These are phyloP conservation scores for Leptodermis oblonga DNA, from an alignment of 257 asterid species.

Conservation along the genomic window DNA sequence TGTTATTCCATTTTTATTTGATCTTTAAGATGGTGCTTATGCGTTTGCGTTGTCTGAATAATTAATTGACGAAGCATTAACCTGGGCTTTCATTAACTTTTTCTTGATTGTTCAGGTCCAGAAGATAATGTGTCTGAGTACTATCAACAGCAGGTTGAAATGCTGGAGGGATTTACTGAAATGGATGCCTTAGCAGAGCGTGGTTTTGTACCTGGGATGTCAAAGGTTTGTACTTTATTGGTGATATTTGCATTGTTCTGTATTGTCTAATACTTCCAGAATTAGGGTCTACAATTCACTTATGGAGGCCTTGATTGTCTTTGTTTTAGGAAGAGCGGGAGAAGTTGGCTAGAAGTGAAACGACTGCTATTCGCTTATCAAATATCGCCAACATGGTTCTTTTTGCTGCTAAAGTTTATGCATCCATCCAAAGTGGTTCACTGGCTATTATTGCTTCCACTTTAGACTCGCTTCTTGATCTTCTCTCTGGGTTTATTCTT, in stretches of 20 bases:
- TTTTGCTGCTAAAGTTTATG: conserved; percentile 51
- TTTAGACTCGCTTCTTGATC: conserved; percentile 52
- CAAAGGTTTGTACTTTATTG: conserved; percentile 35
- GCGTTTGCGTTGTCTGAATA: background rate
- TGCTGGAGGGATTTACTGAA: conserved; percentile 47
- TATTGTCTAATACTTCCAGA: background rate
- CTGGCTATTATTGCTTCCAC: conserved; percentile 55
- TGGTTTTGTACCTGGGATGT: conserved; percentile 48
- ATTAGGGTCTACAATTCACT: background rate
- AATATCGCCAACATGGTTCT: conserved; percentile 52
- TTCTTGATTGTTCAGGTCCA: conserved; percentile 29
- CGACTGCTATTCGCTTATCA: conserved; percentile 47
- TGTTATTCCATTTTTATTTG: background rate
- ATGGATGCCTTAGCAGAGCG: conserved; percentile 50
- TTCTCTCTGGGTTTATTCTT: conserved; percentile 48
- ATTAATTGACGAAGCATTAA: background rate
- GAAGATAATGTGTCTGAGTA: conserved; percentile 47
- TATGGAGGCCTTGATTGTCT: conserved; percentile 1
- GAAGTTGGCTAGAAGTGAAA: conserved; percentile 44
- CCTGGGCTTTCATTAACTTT: background rate
- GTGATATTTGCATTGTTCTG: background rate
- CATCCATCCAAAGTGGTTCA: conserved; percentile 47
- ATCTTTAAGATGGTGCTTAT: background rate
- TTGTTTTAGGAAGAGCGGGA: conserved; percentile 46
- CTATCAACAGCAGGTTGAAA: conserved; percentile 51